Evolutionary conservation across 805 yeast species (phyloP), one percentile per base, ranked within the genome.

Genomic region (Nakazawaea sp.): DNA sequence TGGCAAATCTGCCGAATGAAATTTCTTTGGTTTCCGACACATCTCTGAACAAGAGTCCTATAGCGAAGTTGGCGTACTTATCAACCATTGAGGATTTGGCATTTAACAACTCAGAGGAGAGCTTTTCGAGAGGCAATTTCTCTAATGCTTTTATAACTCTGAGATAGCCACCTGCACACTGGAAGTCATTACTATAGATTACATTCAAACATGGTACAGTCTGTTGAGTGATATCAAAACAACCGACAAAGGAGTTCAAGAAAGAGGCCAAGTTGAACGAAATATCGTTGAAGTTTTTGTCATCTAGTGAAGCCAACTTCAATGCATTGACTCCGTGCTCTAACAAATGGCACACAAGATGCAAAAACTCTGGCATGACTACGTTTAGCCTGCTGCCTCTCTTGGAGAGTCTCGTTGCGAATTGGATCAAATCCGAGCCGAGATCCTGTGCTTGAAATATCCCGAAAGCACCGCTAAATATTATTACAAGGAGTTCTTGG

Each of bases 381-480:
- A 66, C 18, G 9, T 37, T 41, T 10, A 53, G 39, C 10, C 43
- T 36, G 5, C 41, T 17, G 9, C 46, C 47, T 32, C 46, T 44
- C 9, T 39, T 36, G 1, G 51, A 40, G 36, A 43, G 46, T 26
- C 34, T 45, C 24, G 18, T 45, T 33, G 35, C 40, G 36, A 45
- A 43, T 6, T 30, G 35, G n/a, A 29, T 25, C 8, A 44, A 25
- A 38, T 43, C 43, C 9, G 34, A 21, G 4, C 44, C 45, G 24
- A 41, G 33, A 13, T 44, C 47, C 13, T 30, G 35, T 11, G 44
- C 42, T 25, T 58, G 59, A 8, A 59, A 62, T 12, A 62, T 51
- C 1, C 77, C 75, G 60, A 74, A 64, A 12, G 69, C 59, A 5
- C 75, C 68, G 35, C 68, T 50, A 47, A 72, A 61, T 10, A 73